Conservation (phyloP, 169 alveolate genomes). For the Plasmodium vinckei region DNA sequence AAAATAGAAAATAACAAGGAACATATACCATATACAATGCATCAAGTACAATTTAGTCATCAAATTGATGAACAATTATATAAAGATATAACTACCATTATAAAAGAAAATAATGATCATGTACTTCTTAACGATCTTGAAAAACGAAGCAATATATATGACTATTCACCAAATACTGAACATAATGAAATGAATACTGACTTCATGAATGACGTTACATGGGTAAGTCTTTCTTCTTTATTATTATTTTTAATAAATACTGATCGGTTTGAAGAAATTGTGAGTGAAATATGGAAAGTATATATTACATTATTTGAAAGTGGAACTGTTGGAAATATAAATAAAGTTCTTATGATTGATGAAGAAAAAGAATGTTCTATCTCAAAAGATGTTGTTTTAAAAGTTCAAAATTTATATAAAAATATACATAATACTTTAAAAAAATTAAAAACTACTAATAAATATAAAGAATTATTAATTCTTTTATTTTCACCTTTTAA, state of each 20-base stretch:
- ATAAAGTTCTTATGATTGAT: not conserved
- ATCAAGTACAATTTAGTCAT: not conserved
- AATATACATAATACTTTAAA: not conserved
- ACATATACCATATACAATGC: constrained; percentile 15
- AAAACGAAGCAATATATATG: constrained; percentile 2
- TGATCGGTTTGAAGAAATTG: not conserved
- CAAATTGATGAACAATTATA: constrained; percentile 8
- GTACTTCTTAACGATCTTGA: not conserved
- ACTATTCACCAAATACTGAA: not conserved
- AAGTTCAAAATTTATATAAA: constrained; percentile 5
- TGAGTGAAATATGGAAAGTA: not conserved
- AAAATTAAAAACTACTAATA: not conserved
- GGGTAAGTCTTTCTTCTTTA: constrained; percentile 31
- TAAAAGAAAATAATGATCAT: constrained; percentile 2
- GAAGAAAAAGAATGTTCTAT: not conserved
- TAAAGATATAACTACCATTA: not conserved
- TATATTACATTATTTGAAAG: no score
- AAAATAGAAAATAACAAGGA: not conserved
- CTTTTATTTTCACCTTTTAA: constrained; percentile 53
- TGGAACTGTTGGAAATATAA: not conserved
- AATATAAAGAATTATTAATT: not conserved
- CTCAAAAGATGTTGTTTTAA: not conserved
- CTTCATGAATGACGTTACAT: constrained; percentile 30
- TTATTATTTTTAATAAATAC: not conserved
- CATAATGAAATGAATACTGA: constrained; percentile 11